Conservation (phyloP, 2,329 filamentous ascomycete genomes). For the Dothideomycetes sp. region DNA sequence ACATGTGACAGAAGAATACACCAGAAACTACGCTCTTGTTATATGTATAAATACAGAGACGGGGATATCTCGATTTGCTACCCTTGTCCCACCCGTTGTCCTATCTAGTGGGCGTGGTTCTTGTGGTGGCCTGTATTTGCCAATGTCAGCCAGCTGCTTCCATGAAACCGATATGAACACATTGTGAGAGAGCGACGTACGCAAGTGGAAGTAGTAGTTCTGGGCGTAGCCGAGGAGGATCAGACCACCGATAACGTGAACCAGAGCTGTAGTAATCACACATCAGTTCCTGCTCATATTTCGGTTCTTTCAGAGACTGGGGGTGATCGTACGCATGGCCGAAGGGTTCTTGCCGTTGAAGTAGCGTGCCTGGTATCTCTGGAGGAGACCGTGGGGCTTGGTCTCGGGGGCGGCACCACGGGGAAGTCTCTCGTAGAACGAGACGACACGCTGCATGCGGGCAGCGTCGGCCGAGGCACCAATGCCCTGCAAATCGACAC, state of each 20-base stretch:
- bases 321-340: slow-evolving; percentile 64
- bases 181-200: slow-evolving; percentile 49
- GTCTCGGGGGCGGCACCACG: slow-evolving; percentile 78
- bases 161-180: slow-evolving; percentile 10
- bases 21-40: slow-evolving; percentile 5
- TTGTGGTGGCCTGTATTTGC: slow-evolving; percentile 81
- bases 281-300: too few relatives aligned
- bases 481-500: slow-evolving; percentile 58
- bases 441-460: slow-evolving; percentile 95
- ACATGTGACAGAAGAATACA: background rate
- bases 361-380: slow-evolving; percentile 77
- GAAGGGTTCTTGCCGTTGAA: slow-evolving; percentile 84
- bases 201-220: slow-evolving; percentile 99
- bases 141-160: slow-evolving; percentile 20
- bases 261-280: slow-evolving; percentile 67
- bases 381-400: slow-evolving; percentile 73
- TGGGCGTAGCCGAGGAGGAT: slow-evolving; percentile 83
- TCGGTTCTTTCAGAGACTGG: too few relatives aligned
- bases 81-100: background rate
- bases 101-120: slow-evolving; percentile 89
- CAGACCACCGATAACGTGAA: slow-evolving; percentile 74
- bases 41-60: slow-evolving; percentile 14
- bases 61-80: background rate
- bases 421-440: slow-evolving; percentile 97
- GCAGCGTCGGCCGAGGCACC: slow-evolving; percentile 90